Base-by-base conservation (phyloP, 2,329 filamentous ascomycete species). In the Torrubiella hemipterigena region DNA sequence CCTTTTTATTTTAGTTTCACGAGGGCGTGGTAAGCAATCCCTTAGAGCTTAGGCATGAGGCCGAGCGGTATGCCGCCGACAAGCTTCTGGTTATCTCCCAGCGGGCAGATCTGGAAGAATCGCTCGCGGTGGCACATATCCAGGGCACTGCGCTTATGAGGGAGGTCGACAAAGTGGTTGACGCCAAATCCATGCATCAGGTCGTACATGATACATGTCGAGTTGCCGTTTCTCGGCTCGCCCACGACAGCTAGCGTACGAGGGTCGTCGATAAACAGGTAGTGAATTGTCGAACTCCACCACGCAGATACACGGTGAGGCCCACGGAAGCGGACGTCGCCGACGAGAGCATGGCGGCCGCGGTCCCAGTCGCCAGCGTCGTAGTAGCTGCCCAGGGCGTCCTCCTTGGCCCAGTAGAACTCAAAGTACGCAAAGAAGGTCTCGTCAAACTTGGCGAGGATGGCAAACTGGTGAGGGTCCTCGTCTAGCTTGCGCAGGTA, bases 361-460 rank as follows among this genome's bases (percentile, higher is more conserved):
- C 69, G 67, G 49, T 74, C 69, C 41, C 63, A 73, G 52, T 73
- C 67, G 31, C 54, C 58, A 6, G 68, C 60, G 23, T 58, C 52
- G 51, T 72, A 73, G 53, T 72, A 72, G 12, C 63, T 63, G 33
- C 69, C 67, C 2, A 74, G 59, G 15, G 59, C 59, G 41, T 73
- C 67, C 54, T 73, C 69, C 61, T 69, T 70, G 42, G 72, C 76
- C 77, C 78, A 85, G 52, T 84, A 87, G 2, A 86, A 62, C 51
- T 89, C 82, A 48, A 82, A 86, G 50, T 87, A 87, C 0, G 79
- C 76, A 50, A 87, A 87, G 29, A 62, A 69, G 3, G 64, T 66
- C 18, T 80, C 77, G 34, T 87, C 70, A 49, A 84, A 89, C 17
- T 69, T 67, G 6, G 75, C 82, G 36, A 87, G 61, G 27, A 87